Base-by-base conservation (phyloP, 305 asterid genomes). In the Fraxinus velutina region DNA sequence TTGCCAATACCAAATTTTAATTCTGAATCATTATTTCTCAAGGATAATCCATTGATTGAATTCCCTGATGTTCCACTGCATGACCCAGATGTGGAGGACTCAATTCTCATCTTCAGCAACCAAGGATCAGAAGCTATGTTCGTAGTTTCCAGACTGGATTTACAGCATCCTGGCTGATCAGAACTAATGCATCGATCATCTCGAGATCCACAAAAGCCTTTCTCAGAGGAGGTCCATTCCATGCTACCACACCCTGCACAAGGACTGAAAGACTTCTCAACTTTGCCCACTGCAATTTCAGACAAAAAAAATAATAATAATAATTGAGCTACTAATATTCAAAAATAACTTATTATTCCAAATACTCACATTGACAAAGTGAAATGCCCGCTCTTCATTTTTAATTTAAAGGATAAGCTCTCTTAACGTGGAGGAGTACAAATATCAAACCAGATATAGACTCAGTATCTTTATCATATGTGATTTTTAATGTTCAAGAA, bases 1-100 rank as follows among this genome's bases (percentile, higher is more conserved):
- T 86, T 86, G 74, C 83, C 87, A 80, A 78, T 12, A 21, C 78
- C 88, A 86, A 83, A 76, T 78, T 84, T 90, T 84, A 77, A 34
- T 81, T 83, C 86, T 21, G 90, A 86, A 80, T 76, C 84, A 68
- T 86, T 64, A 52, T 86, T 86, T 76, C 88, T 82, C 75, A 72
- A 82, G 75, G 21, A 81, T 75, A 66, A 78, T 33, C 81, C 85
- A 78, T 80, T 57, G 80, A 70, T 72, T 42, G 84, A 82, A 79
- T 78, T 84, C 81, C 79, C 80, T 33, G 92, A 89, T 82, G 93
- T 82, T 82, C 90, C 94, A 83, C 91, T 87, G 84, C 96, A 85
- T 60, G 92, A 89, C 47, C 89, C 95, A 73, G 89, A 78, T 60
- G 88, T 76, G 52, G 96, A 92, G 73, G 93, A 92, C 78, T 90